Evolutionary conservation across 129 eudicot genomes (phyloP), one percentile per base, ranked within the genome.

Genomic region (Artemisia annua): DNA sequence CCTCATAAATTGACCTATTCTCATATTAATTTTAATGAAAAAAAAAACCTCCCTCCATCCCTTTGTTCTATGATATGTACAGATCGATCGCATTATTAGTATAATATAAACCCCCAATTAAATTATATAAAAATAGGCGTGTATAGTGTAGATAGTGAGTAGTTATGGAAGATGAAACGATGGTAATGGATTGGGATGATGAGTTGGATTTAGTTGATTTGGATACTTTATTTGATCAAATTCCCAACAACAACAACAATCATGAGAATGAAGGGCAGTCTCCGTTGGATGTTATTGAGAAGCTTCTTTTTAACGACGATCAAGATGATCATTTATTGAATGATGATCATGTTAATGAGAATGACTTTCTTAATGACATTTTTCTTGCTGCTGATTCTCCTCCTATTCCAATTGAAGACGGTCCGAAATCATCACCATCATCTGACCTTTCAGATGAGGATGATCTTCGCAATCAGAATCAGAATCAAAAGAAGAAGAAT

Each of bases 271-370:
- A 52, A 52, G n/a, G 12, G 57, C 17, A 12, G 17, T 13, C 51
- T 82, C 79, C 77, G 14, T 18, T 78, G 12, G 93, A 68, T 6
- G 85, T 79, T 20, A 64, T 88, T 55, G 96, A 85, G 66, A 73
- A 84, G 56, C 65, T 74, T 28, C 81, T 86, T 7, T 53, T 89
- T 70, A 80, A 79, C n/a, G 96, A 89, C 10, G 26, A 24, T 1
- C 24, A 20, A 20, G 7, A 55, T 32, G 0, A 32, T 32, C 7
- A 3, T 3, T 7, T 32, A 3, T 5, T 3, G 7, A 6, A 35
- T 35, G 43, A 35, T 7, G 44, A 5, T 35, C 0, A 35, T 7
- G 11, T 13, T 52, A 16, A 52, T 52, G 4, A 52, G 44, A 30
- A 75, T 51, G 82, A 14, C 0, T 65, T 84, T 51, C 59, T 76